Evolutionary conservation across 179 eudicot species (phyloP), one percentile per base, ranked within the genome.

Genomic region (Silene vulgaris): DNA sequence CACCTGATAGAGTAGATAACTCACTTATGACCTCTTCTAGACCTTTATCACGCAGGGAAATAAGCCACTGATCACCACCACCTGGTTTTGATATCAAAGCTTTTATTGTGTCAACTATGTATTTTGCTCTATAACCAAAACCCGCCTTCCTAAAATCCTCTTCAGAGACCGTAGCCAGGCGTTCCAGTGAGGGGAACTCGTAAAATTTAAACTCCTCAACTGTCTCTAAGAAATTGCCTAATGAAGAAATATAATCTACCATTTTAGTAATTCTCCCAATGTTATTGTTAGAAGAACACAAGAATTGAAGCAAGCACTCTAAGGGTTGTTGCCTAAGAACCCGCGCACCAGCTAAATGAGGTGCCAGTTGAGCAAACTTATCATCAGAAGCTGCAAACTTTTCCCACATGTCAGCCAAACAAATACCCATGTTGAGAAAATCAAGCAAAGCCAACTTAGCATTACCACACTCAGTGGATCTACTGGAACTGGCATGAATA

Each of bases 111-210:
- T 92, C 89, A 26, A 79, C 83, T 21, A 92, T 84, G 82, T 94
- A 94, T 79, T 92, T 94, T 26, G 97, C 98, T 87, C 98, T 90
- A 80, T 95, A 95, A 8, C 99, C 99, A 81, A 95, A 92, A 14
- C 99, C 99, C 1, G 97, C 97, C 60, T 80, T 88, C 69, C 97
- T 77, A 13, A 95, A 89, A 83, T 95, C 95, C 26, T 67, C 75
- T 70, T 95, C 97, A 3, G 96, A 88, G 23, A 95, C 85, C 80
- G 60, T n/a, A 0, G 89, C 81, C 86, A 95, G 73, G 66, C 85
- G 82, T 3, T 89, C 90, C 80, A 92, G 60, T 0, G 82, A 76
- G 0, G 99, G 99, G 50, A 95, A 95, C 77, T 87, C 87, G 23
- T 82, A 78, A 78, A 92, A 92, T 5, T 86, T 82, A 69, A 85